Evolutionary conservation across 176 grass and related monocot genomes (phyloP).

Genomic region (Puya raimondii): DNA sequence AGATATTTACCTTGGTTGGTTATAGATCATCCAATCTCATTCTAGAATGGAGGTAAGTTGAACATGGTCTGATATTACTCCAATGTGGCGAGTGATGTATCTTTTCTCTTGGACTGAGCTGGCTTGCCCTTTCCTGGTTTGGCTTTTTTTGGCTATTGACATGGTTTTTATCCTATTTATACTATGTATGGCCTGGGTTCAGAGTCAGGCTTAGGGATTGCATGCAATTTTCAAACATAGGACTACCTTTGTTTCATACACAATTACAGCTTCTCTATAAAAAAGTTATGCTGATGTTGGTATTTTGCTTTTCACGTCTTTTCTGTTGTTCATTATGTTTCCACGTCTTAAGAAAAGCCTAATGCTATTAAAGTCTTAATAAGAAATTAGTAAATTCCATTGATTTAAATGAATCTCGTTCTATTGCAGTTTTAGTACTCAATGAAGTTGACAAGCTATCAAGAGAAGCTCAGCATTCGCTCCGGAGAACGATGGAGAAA

Average conservation of each 20-base stretch:
- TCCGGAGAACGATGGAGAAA: conserved; percentile 96
- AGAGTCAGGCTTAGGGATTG: neutral
- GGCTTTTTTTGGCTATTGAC: neutral
- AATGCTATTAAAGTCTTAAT: neutral
- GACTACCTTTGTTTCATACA: neutral
- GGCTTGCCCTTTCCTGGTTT: neutral
- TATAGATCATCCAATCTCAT: neutral
- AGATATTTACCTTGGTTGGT: neutral
- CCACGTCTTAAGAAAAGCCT: neutral
- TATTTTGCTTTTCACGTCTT: neutral
- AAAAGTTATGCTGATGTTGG: neutral
- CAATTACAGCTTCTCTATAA: neutral
- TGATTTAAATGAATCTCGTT: neutral
- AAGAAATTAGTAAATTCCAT: neutral
- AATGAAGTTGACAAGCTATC: conserved; percentile 99
- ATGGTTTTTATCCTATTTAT: neutral
- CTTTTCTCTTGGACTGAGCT: neutral
- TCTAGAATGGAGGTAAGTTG: neutral
- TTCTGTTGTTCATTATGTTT: neutral
- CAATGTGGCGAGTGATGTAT: neutral
- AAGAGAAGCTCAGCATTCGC: conserved; percentile 93
- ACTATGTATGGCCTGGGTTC: neutral
- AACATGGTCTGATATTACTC: neutral
- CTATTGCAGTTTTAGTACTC: conserved; percentile 68
- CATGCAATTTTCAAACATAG: neutral